phyloP scores from a whole-genome alignment of 2,329 filamentous ascomycete genomes.

The Diplodia mutila region DNA sequence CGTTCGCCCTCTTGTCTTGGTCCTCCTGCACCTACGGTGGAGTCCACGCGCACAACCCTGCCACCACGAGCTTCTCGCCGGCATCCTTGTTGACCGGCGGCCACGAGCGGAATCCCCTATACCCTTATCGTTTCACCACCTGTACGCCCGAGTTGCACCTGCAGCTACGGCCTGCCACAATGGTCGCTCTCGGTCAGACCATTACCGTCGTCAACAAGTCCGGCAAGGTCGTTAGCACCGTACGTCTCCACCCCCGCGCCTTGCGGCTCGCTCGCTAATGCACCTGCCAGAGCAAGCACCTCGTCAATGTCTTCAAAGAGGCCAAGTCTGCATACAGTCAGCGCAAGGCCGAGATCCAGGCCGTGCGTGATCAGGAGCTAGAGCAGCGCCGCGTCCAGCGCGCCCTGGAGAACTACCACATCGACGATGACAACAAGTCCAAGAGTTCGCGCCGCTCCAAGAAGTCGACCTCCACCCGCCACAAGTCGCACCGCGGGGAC shows the following conservation, averaged over 20 bases:
- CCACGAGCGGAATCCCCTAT: conserved; percentile 13
- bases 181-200: conserved; percentile 63
- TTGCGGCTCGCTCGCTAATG: conserved; percentile 24
- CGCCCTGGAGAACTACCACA: conserved; percentile 54
- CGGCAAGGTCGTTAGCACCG: conserved; percentile 87
- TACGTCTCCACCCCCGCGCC: conserved; percentile 52
- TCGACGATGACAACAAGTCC: conserved; percentile 44
- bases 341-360: conserved; percentile 79
- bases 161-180: conserved; percentile 21
- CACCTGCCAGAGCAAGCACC: conserved; percentile 77
- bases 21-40: conserved; percentile 16
- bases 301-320: conserved; percentile 89
- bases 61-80: conserved; percentile 15
- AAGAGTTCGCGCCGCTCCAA: conserved; percentile 32
- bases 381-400: conserved; percentile 64
- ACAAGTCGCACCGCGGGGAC: conserved; percentile 39
- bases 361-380: conserved; percentile 64
- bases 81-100: conserved; percentile 21
- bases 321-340: conserved; percentile 86
- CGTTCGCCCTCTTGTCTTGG: conserved; percentile 8
- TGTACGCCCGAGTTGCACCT: conserved; percentile 21
- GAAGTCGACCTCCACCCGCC: conserved; percentile 11
- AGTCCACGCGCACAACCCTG: conserved; percentile 19
- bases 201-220: conserved; percentile 90
- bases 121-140: conserved; percentile 24